Percentiles rank a stretch among this genome's conserved stretches.
Conservation (phyloP, 352 stramenopile genomes). For the Pythium sukuiense region DNA sequence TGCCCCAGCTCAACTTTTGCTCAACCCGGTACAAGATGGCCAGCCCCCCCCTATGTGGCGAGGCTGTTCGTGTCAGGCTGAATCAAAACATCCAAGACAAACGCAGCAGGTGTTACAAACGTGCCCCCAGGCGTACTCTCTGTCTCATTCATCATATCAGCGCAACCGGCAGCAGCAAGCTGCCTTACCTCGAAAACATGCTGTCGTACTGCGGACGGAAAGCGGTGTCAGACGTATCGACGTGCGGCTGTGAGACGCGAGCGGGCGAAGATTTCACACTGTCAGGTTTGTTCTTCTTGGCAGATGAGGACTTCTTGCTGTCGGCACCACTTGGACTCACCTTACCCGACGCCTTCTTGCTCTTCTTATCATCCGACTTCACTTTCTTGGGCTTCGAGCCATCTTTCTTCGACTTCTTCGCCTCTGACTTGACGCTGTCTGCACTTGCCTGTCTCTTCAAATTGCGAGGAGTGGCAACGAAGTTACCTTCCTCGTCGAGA, state of each 20-base stretch:
- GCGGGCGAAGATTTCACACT: conserved; percentile 13
- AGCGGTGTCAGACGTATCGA: conserved; percentile 8
- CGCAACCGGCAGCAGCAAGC: neutral
- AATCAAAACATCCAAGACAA: neutral
- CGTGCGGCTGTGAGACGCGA: neutral
- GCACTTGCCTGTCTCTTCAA: conserved; percentile 19
- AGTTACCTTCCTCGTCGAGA: conserved; percentile 2
- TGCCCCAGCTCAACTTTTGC: neutral
- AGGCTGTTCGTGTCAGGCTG: neutral
- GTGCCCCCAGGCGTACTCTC: neutral
- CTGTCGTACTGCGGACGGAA: conserved; percentile 69
- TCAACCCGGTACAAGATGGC: neutral
- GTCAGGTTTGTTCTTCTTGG: conserved; percentile 17
- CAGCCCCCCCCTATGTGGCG: neutral
- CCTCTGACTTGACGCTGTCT: conserved; percentile 27
- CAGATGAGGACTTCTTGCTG: conserved; percentile 13
- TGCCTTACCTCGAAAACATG: conserved; percentile 53
- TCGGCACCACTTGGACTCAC: conserved; percentile 20
- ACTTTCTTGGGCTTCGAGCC: conserved; percentile 36
- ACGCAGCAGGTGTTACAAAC: neutral
- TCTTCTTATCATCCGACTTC: conserved; percentile 34
- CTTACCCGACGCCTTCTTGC: conserved; percentile 36
- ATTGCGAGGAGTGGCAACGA: conserved; percentile 2
- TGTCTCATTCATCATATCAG: conserved; percentile 2
- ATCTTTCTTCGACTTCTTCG: conserved; percentile 51